Conservation (phyloP, 2,329 filamentous ascomycete species). For the Fusarium sp. region DNA sequence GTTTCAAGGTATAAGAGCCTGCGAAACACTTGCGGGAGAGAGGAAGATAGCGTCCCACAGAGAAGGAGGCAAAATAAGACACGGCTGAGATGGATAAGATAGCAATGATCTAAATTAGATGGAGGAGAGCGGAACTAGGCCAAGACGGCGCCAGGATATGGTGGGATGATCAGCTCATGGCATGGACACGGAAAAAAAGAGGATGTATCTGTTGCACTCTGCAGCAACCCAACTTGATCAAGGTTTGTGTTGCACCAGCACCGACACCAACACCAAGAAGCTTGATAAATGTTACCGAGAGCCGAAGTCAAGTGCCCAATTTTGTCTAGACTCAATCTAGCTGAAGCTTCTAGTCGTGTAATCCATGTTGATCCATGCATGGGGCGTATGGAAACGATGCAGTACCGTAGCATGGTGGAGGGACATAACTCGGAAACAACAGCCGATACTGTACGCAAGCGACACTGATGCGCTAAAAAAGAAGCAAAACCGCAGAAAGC, state of each 20-base stretch:
- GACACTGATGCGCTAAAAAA: constrained; percentile 19
- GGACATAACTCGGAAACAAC: neutral
- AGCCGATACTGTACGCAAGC: neutral
- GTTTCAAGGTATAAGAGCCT: constrained; percentile 16
- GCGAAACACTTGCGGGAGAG: neutral
- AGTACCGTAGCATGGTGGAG: neutral
- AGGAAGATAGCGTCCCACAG: constrained; percentile 1
- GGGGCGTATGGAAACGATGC: neutral
- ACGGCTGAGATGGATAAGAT: constrained; percentile 17
- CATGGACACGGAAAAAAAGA: constrained; percentile 8
- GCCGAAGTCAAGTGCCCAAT: constrained; percentile 22
- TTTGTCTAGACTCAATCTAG: constrained; percentile 1
- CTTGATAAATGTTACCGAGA: constrained; percentile 17
- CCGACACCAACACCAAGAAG: constrained; percentile 13
- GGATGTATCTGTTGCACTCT: constrained; percentile 3
- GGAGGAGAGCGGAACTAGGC: constrained; percentile 5
- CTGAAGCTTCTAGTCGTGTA: neutral
- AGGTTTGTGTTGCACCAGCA: constrained; percentile 20
- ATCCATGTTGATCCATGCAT: constrained; percentile 21
- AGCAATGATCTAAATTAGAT: constrained; percentile 31
- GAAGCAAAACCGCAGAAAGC: constrained; percentile 9
- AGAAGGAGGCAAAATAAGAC: constrained; percentile 14
- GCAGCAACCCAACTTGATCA: constrained; percentile 5
- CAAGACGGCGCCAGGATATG: neutral
- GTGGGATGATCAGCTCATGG: constrained; percentile 26